A percentile compares a stretch with the other conserved stretches of the same genome.
These are phyloP conservation scores for Fusarium robinianum DNA, from an alignment of 2,329 filamentous ascomycete species.

Conservation along the genomic window DNA sequence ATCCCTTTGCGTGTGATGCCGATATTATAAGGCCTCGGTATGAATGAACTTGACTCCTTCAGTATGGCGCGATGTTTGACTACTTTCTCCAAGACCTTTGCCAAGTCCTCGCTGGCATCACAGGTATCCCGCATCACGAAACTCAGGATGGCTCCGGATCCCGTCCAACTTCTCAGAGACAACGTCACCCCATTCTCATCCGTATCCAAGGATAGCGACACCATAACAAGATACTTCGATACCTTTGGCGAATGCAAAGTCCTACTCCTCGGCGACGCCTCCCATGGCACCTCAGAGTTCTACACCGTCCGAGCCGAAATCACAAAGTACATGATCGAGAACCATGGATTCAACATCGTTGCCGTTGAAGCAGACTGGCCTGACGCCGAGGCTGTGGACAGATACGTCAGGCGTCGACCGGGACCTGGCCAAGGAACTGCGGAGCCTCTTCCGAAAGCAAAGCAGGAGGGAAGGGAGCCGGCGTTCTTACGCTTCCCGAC, in stretches of 20 bases:
- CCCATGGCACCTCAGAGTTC: constrained; percentile 23
- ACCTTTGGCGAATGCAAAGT: constrained; percentile 19
- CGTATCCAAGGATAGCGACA: constrained; percentile 4
- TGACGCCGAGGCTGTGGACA: constrained; percentile 18
- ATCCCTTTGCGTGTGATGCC: no score
- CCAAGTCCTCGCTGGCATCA: no score
- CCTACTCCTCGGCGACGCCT: constrained; percentile 16
- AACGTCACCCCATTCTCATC: constrained; percentile 13
- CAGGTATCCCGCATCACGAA: no score
- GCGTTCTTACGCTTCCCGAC: constrained; percentile 19
- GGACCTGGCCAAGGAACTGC: constrained; percentile 9
- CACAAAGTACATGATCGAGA: constrained; percentile 24
- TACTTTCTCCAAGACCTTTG: no score
- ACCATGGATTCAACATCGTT: constrained; percentile 22
- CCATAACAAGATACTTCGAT: constrained; percentile 15
- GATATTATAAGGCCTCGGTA: no score
- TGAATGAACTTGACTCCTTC: no score
- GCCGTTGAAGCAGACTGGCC: constrained; percentile 24
- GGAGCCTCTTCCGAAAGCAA: constrained; percentile 15
- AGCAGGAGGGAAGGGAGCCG: constrained; percentile 12
- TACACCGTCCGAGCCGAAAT: constrained; percentile 20
- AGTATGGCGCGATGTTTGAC: no score
- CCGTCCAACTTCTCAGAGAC: constrained; percentile 12
- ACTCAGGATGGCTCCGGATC: constrained; percentile 9
- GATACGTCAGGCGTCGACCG: constrained; percentile 16